Evolutionary conservation across 768 basidiomycete species (phyloP).

Genomic region (Phylloporus scabripes): DNA sequence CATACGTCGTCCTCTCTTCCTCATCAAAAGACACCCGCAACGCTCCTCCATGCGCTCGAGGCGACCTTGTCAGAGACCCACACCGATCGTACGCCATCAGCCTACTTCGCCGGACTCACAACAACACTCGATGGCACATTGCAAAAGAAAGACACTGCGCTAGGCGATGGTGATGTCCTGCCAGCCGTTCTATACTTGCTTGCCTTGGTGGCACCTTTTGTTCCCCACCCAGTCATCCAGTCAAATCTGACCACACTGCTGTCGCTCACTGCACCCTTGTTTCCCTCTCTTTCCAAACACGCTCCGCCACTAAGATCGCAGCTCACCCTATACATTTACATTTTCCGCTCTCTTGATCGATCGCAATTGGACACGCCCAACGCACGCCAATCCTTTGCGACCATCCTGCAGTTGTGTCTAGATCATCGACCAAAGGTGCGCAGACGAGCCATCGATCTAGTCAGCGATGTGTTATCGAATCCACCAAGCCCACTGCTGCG

Average conservation of each 20-base stretch:
- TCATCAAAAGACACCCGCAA: conserved; percentile 88
- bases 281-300: conserved; percentile 55
- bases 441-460: conserved; percentile 80
- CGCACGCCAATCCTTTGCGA: conserved; percentile 79
- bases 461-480: conserved; percentile 67
- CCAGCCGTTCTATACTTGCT: conserved; percentile 34
- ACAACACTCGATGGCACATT: conserved; percentile 79
- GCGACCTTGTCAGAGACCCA: conserved; percentile 66
- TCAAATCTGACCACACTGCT: conserved; percentile 68
- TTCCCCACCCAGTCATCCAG: conserved; percentile 74
- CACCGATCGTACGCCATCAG: conserved; percentile 68
- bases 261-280: conserved; percentile 71
- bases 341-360: conserved; percentile 68
- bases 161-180: conserved; percentile 64
- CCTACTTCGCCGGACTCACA: conserved; percentile 90
- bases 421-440: conserved; percentile 94
- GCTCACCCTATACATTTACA: conserved; percentile 62
- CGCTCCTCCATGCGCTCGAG: conserved; percentile 80
- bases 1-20: conserved; percentile 75
- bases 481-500: conserved; percentile 71
- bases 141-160: conserved; percentile 50
- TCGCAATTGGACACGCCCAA: conserved; percentile 61
- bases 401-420: conserved; percentile 73
- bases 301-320: conserved; percentile 86
- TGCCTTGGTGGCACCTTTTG: conserved; percentile 37